phyloP scores from a whole-genome alignment of 1,284 basidiomycete species.

The Tausonia pullulans region DNA sequence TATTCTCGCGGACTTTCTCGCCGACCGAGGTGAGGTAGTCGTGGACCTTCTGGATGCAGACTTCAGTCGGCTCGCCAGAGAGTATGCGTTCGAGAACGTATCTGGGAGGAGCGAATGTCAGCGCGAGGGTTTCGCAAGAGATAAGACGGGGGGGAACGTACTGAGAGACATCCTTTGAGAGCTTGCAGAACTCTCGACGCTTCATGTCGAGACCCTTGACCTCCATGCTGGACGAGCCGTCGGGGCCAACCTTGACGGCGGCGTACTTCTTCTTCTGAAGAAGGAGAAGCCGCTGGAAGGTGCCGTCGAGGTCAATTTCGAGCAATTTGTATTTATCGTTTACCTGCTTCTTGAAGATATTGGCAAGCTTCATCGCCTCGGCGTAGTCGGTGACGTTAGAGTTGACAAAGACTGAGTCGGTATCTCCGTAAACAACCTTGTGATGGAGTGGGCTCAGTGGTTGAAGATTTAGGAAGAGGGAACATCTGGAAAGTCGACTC shows the following conservation, averaged over 20 bases:
- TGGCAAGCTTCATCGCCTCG: slow-evolving; percentile 82
- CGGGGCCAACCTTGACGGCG: slow-evolving; percentile 83
- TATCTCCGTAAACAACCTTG: slow-evolving; percentile 96
- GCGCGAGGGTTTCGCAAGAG: background rate
- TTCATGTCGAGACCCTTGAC: slow-evolving; percentile 99
- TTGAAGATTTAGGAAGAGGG: background rate
- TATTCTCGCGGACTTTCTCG: slow-evolving; percentile 62
- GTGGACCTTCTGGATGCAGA: slow-evolving; percentile 82
- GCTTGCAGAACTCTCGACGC: slow-evolving; percentile 81
- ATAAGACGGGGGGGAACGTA: slow-evolving; percentile 37
- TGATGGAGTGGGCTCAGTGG: background rate
- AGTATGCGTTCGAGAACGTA: slow-evolving; percentile 82
- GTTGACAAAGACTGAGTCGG: slow-evolving; percentile 97
- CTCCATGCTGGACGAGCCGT: slow-evolving; percentile 62
- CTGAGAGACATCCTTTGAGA: slow-evolving; percentile 89
- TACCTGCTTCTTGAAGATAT: slow-evolving; percentile 86
- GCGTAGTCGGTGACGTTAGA: slow-evolving; percentile 80
- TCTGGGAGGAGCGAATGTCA: slow-evolving; percentile 36
- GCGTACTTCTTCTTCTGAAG: slow-evolving; percentile 99
- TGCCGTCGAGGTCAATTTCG: slow-evolving; percentile 92
- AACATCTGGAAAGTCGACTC: slow-evolving; percentile 24
- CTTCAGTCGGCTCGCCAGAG: slow-evolving; percentile 82
- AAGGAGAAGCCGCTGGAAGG: slow-evolving; percentile 85
- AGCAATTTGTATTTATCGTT: slow-evolving; percentile 91
- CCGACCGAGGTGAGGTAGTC: slow-evolving; percentile 72